These are phyloP conservation scores for Talaromyces borbonicus DNA, from an alignment of 495 filamentous ascomycete species.

Conservation along the genomic window DNA sequence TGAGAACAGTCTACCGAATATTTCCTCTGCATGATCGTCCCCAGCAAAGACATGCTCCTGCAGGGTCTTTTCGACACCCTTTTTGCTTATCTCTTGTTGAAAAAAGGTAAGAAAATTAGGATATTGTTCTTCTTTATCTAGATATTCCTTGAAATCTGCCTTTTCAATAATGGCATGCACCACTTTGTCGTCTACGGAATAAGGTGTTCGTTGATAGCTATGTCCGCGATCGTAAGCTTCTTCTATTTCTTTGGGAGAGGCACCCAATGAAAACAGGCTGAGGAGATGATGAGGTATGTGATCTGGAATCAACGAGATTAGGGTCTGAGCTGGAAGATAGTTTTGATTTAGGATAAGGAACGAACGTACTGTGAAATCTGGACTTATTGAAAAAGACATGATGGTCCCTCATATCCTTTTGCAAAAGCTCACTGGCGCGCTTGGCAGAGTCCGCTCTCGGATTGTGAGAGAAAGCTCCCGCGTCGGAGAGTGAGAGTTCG, in stretches of 20 bases:
- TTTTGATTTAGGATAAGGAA: background rate
- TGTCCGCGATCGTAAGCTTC: conserved; percentile 49
- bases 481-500: conserved; percentile 42
- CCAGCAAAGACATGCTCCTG: conserved; percentile 55
- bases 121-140: conserved; percentile 48
- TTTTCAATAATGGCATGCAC: conserved; percentile 44
- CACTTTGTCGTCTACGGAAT: conserved; percentile 29
- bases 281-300: conserved; percentile 69
- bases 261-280: conserved; percentile 66
- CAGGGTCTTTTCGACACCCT: conserved; percentile 49
- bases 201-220: conserved; percentile 47
- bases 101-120: conserved; percentile 64
- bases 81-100: conserved; percentile 53
- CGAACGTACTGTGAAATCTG: conserved; percentile 55
- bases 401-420: conserved; percentile 63
- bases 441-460: conserved; percentile 49
- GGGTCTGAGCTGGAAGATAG: conserved; percentile 5
- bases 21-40: conserved; percentile 48
- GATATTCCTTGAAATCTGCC: conserved; percentile 38
- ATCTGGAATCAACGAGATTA: conserved; percentile 16
- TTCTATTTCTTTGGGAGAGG: conserved; percentile 44
- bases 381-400: conserved; percentile 68
- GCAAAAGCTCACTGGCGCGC: conserved; percentile 53
- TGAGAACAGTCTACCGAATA: conserved; percentile 48
- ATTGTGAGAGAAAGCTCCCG: conserved; percentile 44